Evolutionary conservation across 1,139 yeast genomes (phyloP), one percentile per base, ranked within the genome.

Genomic region (Yamadazyma pseudoaaseri): DNA sequence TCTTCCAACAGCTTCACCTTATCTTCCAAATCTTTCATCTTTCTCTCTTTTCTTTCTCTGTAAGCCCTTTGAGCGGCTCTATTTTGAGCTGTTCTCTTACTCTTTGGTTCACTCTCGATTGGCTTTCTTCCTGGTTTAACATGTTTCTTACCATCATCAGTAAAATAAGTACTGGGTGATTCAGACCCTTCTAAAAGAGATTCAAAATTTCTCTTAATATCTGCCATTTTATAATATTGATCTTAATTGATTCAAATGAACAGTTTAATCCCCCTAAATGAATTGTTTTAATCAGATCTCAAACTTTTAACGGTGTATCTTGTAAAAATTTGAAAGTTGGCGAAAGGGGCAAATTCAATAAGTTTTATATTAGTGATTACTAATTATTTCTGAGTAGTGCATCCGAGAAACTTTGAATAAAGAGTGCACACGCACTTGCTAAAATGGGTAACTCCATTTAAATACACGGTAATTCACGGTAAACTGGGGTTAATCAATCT

Each of bases 21-120:
- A 36, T 80, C 82, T 55, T 90, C 97, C 41, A 92, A 70, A 42
- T 89, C 96, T 52, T 81, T 76, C 81, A 92, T 75, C 52, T 85
- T 87, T 37, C 73, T 73, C 57, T 92, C 97, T 58, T 92, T 92
- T 44, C 98, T 76, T 59, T 92, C 97, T 41, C 98, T 71, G 60
- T 89, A 92, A 7, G 97, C 97, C 37, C 97, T 71, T 61, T 92
- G 98, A 14, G 98, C 98, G 6, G 97, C 97, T 52, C 98, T 73
- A 59, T 92, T 92, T 62, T 92, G 98, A 1, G 97, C 97, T 14
- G 96, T 87, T 48, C 98, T 72, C 67, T 87, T 90, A 49, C 81
- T 79, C 52, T 75, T 75, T 3, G 96, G 96, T 54, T 85, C 95
- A 3, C 83, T 74, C 12, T 81, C 84, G 37, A 82, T 66, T 1